Base-by-base conservation (phyloP, 805 yeast genomes). In the Saccharomycopsis fodiens region DNA sequence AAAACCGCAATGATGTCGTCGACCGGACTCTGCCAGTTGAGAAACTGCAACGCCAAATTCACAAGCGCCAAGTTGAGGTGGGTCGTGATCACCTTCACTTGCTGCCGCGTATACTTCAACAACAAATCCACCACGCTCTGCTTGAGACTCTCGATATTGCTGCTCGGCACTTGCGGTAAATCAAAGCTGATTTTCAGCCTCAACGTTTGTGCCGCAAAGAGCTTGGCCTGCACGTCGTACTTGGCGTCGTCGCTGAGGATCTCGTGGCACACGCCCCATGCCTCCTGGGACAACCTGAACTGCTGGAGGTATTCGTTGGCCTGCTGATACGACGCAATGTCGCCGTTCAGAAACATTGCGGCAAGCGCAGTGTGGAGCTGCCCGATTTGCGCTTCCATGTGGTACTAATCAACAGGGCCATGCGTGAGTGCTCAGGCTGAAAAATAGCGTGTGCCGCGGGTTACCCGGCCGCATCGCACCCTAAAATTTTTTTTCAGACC, bases 151-250 rank as follows among this genome's bases (percentile, higher is more conserved):
- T 64, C 55, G 42, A 79, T 63, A n/a, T 78, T 68, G 3, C 70
- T 73, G 20, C 63, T 68, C 0, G 87, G 85, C 3, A 93, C 64
- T 62, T 93, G 97, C 44, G 73, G 68, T 53, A 91, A 68, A 63
- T 93, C 97, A 61, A 85, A 89, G 10, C 85, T 83, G 42, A 87
- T 74, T 56, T 75, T 89, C 37, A 89, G 80, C 51, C 96, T 70
- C 51, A 93, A 65, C 0, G 98, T 93, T 61, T 94, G 98, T 0
- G 97, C 83, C 13, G 91, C 82, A 66, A 94, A 93, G 56, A 93
- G 69, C 56, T 79, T 79, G 42, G 83, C 65, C 57, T 82, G 85
- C 37, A 78, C 52, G 3, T 76, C 63, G 25, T 53, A 53, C 16
- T 53, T 54, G 13, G 50, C 52, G 12, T 41, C 38, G 40, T 15